Evolutionary conservation across 305 asterid species (phyloP).

Genomic region (Caryopteris hybrid): DNA sequence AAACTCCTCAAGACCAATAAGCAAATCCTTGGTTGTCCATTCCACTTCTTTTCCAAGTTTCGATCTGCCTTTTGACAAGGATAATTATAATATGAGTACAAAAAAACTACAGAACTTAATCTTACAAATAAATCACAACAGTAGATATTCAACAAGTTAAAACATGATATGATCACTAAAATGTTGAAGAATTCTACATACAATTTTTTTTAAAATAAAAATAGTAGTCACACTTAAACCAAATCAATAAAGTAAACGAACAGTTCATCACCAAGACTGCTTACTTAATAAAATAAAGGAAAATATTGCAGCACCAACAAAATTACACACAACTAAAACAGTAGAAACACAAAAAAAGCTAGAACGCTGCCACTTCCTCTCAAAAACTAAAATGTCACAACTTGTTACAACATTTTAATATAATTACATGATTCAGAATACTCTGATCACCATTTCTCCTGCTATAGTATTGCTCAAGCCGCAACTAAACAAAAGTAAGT

Average conservation of each 20-base stretch:
- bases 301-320: not conserved
- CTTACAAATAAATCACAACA: not conserved
- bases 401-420: not conserved
- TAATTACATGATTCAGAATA: not conserved
- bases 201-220: not conserved
- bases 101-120: constrained; percentile 10
- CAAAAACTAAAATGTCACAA: not conserved
- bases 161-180: not conserved
- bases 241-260: not conserved
- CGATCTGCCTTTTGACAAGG: constrained; percentile 99
- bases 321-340: constrained; percentile 1
- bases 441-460: not conserved
- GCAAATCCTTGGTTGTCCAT: constrained; percentile 86
- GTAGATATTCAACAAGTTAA: not conserved
- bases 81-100: constrained; percentile 45
- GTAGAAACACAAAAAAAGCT: not conserved
- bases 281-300: constrained; percentile 3
- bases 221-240: not conserved
- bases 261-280: constrained; percentile 1
- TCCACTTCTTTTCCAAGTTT: constrained; percentile 86
- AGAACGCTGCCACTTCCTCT: not conserved
- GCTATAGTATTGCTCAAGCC: not conserved
- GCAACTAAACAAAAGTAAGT: not conserved
- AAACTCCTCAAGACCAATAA: constrained; percentile 83
- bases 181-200: not conserved